These are phyloP conservation scores for Zopfochytrium polystomum DNA, from an alignment of 371 early-diverging fungal genomes.

Conservation along the genomic window DNA sequence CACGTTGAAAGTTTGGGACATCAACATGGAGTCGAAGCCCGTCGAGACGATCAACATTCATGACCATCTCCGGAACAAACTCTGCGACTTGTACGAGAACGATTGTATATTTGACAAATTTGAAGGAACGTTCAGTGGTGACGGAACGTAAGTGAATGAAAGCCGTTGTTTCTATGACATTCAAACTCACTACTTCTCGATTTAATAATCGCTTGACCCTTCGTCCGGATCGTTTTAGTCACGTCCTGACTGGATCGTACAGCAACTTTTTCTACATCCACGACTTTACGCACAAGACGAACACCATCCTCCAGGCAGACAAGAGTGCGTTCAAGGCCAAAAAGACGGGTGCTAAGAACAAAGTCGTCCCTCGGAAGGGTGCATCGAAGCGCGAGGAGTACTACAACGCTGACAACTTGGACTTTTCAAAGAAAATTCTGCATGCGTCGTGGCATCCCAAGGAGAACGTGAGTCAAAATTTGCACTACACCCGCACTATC, in stretches of 20 bases:
- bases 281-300: slow-evolving; percentile 68
- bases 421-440: slow-evolving; percentile 94
- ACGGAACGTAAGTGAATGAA: slow-evolving; percentile 59
- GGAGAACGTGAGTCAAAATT: slow-evolving; percentile 74
- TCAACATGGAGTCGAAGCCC: too few relatives aligned
- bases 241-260: slow-evolving; percentile 90
- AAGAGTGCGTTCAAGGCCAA: slow-evolving; percentile 95
- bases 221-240: slow-evolving; percentile 18
- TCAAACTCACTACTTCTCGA: neutral
- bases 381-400: slow-evolving; percentile 66
- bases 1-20: slow-evolving; percentile 96
- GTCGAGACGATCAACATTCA: slow-evolving; percentile 92
- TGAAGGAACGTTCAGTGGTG: slow-evolving; percentile 93
- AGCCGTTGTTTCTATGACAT: neutral
- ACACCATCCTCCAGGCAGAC: slow-evolving; percentile 92
- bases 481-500: neutral
- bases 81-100: slow-evolving; percentile 97
- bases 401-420: slow-evolving; percentile 72
- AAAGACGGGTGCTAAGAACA: slow-evolving; percentile 61
- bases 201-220: neutral
- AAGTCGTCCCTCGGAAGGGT: slow-evolving; percentile 38
- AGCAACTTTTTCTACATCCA: too few relatives aligned
- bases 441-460: slow-evolving; percentile 99
- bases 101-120: too few relatives aligned
- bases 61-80: slow-evolving; percentile 86